phyloP scores from a whole-genome alignment of 2,329 filamentous ascomycete species.

The Metarhizium robertsii region DNA sequence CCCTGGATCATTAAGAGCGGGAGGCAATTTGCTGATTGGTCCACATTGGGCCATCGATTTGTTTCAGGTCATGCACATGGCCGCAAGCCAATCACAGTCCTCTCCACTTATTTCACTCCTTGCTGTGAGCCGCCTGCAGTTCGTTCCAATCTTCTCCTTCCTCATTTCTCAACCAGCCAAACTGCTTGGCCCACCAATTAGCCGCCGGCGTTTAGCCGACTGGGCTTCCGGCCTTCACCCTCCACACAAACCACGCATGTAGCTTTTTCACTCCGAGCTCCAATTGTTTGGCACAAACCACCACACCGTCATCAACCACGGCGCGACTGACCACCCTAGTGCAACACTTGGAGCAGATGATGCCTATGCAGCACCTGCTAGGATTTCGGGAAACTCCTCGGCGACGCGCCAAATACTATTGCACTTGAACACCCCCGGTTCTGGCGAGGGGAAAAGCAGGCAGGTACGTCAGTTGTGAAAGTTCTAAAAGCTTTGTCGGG shows the following conservation, averaged over 20 bases:
- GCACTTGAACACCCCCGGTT: background rate
- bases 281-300: background rate
- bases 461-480: background rate
- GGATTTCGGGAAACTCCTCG: slow-evolving; percentile 5
- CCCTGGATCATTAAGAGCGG: background rate
- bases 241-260: background rate
- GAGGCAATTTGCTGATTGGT: slow-evolving; percentile 9
- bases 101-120: background rate
- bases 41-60: slow-evolving; percentile 1
- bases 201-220: slow-evolving; percentile 4
- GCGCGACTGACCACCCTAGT: background rate
- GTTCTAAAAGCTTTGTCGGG: background rate
- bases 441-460: background rate
- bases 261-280: background rate
- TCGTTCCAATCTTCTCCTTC: too few relatives aligned
- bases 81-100: slow-evolving; percentile 9
- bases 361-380: slow-evolving; percentile 4
- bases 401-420: slow-evolving; percentile 2
- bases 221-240: background rate
- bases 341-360: slow-evolving; percentile 1
- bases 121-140: too few relatives aligned
- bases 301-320: background rate
- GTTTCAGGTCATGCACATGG: slow-evolving; percentile 14
- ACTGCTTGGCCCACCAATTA: background rate
- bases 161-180: background rate